A percentile compares a stretch with the other conserved stretches of the same genome.
phyloP scores from a whole-genome alignment of 1,139 yeast genomes.

The Geotrichum restrictum region DNA sequence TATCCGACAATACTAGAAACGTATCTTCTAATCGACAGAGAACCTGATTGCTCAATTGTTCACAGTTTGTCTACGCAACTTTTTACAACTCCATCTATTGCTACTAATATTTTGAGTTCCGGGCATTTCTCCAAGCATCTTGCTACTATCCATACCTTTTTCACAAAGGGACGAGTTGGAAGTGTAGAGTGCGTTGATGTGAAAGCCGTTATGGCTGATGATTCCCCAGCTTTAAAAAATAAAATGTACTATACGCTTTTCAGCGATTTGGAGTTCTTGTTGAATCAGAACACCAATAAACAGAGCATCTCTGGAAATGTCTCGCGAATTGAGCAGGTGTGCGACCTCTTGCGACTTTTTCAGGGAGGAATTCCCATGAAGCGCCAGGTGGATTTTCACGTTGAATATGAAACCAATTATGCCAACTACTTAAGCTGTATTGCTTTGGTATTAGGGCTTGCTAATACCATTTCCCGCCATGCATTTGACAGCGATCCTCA shows the following conservation, averaged over 20 bases:
- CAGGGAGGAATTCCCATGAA: constrained; percentile 75
- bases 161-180: constrained; percentile 54
- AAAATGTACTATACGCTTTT: constrained; percentile 80
- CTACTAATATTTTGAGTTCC: constrained; percentile 62
- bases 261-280: constrained; percentile 72
- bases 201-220: constrained; percentile 31
- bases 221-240: constrained; percentile 51
- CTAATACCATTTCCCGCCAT: constrained; percentile 38
- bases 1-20: constrained; percentile 73
- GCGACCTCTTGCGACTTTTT: constrained; percentile 63
- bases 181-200: constrained; percentile 43
- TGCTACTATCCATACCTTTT: constrained; percentile 61
- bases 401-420: constrained; percentile 87
- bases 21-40: constrained; percentile 67
- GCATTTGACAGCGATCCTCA: constrained; percentile 25
- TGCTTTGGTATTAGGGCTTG: constrained; percentile 42
- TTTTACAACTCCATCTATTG: constrained; percentile 77
- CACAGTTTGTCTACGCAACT: constrained; percentile 75
- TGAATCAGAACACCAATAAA: constrained; percentile 63
- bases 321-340: constrained; percentile 44
- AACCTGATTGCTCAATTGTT: constrained; percentile 77
- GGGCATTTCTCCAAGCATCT: constrained; percentile 69
- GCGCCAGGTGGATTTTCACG: constrained; percentile 73
- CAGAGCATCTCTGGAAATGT: constrained; percentile 37
- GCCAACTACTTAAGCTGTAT: constrained; percentile 74